These are phyloP conservation scores for Moesziomyces sp. DNA, from an alignment of 1,284 basidiomycete genomes.

Conservation along the genomic window DNA sequence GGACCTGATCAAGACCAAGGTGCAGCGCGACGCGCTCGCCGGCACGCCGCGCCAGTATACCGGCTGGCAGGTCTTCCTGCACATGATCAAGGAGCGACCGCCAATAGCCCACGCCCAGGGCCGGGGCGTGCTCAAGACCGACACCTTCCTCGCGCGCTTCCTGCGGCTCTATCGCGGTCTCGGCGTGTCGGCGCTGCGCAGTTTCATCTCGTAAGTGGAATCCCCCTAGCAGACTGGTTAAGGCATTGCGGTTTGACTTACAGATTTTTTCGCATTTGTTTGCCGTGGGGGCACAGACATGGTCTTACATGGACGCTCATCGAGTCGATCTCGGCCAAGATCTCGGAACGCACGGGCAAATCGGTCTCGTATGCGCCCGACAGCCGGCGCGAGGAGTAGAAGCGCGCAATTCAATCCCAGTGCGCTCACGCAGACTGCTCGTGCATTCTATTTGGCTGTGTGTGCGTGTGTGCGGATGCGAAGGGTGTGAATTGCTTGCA, in stretches of 20 bases:
- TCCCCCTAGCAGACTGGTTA: no score
- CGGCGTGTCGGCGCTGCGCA: constrained; percentile 63
- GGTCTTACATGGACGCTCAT: constrained; percentile 67
- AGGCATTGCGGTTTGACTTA: no score
- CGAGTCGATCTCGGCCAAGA: constrained; percentile 58
- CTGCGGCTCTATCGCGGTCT: constrained; percentile 64
- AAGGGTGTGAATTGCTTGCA: no score
- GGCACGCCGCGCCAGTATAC: constrained; percentile 76
- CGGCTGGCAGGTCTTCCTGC: constrained; percentile 78
- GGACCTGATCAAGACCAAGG: constrained; percentile 86
- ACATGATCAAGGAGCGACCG: constrained; percentile 82
- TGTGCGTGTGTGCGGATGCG: no score
- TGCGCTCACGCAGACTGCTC: no score
- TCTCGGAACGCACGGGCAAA: constrained; percentile 46
- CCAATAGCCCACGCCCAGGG: constrained; percentile 69
- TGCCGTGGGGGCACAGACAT: constrained; percentile 23
- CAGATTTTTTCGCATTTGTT: neutral
- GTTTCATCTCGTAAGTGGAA: constrained; percentile 59
- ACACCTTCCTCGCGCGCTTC: constrained; percentile 65
- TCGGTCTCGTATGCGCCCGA: constrained; percentile 24
- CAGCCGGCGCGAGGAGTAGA: neutral
- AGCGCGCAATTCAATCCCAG: no score
- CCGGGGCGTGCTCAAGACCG: constrained; percentile 71
- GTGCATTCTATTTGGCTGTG: no score
- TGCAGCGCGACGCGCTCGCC: constrained; percentile 86